phyloP scores from a whole-genome alignment of 441 rosid species.

The Geranium incanum region DNA sequence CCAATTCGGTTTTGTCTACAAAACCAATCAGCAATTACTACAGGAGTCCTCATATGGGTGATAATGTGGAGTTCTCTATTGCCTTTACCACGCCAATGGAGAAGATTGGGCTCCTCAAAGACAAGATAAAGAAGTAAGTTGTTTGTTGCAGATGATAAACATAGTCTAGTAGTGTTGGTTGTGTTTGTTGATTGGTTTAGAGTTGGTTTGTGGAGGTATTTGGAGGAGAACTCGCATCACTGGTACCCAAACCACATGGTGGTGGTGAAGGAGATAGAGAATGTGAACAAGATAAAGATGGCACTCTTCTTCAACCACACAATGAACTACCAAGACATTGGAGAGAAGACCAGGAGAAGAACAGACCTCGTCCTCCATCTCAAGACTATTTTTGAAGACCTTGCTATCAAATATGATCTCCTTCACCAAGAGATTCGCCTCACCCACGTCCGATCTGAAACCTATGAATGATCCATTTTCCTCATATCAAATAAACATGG shows the following conservation, averaged over 20 bases:
- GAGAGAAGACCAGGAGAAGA: not conserved
- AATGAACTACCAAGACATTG: not conserved
- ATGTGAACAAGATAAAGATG: conserved; percentile 4
- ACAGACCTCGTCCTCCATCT: not conserved
- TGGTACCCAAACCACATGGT: not conserved
- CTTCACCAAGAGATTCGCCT: not conserved
- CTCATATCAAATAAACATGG: too few species aligned
- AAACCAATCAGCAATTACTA: conserved; percentile 38
- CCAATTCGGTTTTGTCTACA: conserved; percentile 33
- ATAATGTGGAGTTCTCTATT: conserved; percentile 30
- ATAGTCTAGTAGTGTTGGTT: too few species aligned
- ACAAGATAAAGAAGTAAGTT: conserved; percentile 23
- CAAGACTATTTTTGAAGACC: not conserved
- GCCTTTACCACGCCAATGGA: conserved; percentile 30
- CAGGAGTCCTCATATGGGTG: conserved; percentile 37
- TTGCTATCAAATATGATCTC: not conserved
- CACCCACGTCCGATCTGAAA: not conserved
- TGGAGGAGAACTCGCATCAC: conserved; percentile 1
- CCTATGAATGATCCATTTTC: not conserved
- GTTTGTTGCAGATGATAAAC: too few species aligned
- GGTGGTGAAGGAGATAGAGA: not conserved
- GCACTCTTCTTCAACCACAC: not conserved
- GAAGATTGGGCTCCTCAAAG: conserved; percentile 22
- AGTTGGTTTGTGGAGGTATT: conserved; percentile 23
- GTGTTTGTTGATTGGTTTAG: not conserved